Conservation (phyloP, 176 grass and related monocot genomes). For the Musa schizocarpa region DNA sequence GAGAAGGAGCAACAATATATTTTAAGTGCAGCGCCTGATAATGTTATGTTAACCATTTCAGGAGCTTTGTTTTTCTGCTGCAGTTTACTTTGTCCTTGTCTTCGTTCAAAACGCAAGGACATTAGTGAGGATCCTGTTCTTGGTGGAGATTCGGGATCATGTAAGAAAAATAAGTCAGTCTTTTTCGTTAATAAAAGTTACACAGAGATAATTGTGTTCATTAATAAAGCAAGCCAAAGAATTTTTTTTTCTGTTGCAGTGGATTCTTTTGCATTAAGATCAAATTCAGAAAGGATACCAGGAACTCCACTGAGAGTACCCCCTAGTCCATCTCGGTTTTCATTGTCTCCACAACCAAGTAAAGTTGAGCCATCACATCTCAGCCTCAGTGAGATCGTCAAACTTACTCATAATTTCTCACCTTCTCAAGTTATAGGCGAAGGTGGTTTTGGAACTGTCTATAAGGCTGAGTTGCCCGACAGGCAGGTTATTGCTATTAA, state of each 20-base stretch:
- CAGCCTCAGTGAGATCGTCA: constrained; percentile 61
- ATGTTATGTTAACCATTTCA: constrained; percentile 30
- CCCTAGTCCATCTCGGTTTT: constrained; percentile 83
- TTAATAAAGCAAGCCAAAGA: not conserved
- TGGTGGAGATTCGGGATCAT: constrained; percentile 32
- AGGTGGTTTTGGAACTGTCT: constrained; percentile 80
- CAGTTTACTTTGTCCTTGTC: constrained; percentile 60
- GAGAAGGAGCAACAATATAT: constrained; percentile 21
- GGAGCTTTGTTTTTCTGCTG: constrained; percentile 61
- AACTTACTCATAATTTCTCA: constrained; percentile 82
- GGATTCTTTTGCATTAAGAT: constrained; percentile 50
- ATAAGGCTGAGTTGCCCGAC: constrained; percentile 59
- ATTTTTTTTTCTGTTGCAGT: constrained; percentile 41
- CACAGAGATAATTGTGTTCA: not conserved
- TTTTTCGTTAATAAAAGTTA: not conserved
- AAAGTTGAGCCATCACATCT: constrained; percentile 57
- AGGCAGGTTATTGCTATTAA: constrained; percentile 65
- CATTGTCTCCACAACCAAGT: constrained; percentile 52
- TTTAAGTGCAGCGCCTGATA: constrained; percentile 26
- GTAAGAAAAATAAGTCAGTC: constrained; percentile 30
- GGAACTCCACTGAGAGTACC: constrained; percentile 52
- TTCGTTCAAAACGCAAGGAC: constrained; percentile 47
- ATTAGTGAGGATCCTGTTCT: constrained; percentile 65
- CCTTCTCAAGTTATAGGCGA: constrained; percentile 50
- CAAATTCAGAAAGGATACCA: constrained; percentile 49